Base-by-base conservation (phyloP, 1,284 basidiomycete species). In the Naganishia sp. region DNA sequence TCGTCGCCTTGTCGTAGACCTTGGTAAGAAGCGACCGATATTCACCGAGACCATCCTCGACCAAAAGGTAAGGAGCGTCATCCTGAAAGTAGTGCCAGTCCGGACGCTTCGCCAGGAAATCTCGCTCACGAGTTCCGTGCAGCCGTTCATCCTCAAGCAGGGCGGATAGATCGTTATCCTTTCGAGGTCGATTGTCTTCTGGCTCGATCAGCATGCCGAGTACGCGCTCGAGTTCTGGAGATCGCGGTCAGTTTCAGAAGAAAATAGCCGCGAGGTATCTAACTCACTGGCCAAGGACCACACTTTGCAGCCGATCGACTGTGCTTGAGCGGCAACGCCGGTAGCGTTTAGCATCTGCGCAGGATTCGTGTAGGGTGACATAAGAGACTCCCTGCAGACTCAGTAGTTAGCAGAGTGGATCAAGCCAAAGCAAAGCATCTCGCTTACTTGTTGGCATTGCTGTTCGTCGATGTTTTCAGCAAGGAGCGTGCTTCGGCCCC, bases 71-170 rank as follows among this genome's bases (percentile, higher is more conserved):
- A 75, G 85, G 88, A 65, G 85, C 87, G 55, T 85, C 84, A 63
- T 88, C 87, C 36, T 86, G 82, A 79, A 99, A 99, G 78, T 99
- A 99, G 70, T 86, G 86, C 75, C 87, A 94, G 78, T 95, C 92
- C 68, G 90, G 86, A 54, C 94, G 86, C 66, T 87, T 90, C 61
- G 94, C 90, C 13, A 86, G 87, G 1, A 92, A 88, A 79, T 99
- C 96, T 46, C 94, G 88, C 81, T 99, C 96, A 4, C 86, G 80
- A 1, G 88, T 89, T 53, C 96, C 96, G 72, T 93, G 87, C 46
- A 93, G 80, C 70, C 88, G 88, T 77, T 99, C 96, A 36, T 90
- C 88, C 70, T 91, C 87, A 52, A 99, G 85, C 46, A 99, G 85
- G 53, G 82, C 78, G 3, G 81, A 82, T 23, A 84, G 78, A 52